phyloP scores from a whole-genome alignment of 257 asterid genomes.

The Hygrophila difformis region DNA sequence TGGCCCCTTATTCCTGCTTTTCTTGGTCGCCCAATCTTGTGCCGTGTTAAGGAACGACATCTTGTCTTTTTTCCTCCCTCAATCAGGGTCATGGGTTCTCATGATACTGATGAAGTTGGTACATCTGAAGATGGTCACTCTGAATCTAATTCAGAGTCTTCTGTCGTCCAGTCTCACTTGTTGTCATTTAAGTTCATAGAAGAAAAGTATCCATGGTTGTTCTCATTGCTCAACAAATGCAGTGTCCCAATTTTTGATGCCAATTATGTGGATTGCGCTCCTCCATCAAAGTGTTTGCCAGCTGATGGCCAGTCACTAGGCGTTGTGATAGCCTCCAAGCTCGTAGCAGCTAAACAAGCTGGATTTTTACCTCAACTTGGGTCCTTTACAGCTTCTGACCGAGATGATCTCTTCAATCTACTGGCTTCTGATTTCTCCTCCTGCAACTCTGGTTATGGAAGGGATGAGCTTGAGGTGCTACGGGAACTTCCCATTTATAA shows the following conservation, averaged over 20 bases:
- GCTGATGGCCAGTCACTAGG: conserved; percentile 63
- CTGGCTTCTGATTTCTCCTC: conserved; percentile 66
- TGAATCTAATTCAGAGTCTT: conserved; percentile 33
- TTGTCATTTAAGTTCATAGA: conserved; percentile 40
- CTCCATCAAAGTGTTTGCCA: conserved; percentile 62
- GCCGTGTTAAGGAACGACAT: conserved; percentile 74
- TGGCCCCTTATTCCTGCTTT: conserved; percentile 98
- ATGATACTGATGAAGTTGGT: conserved; percentile 28
- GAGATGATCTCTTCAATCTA: conserved; percentile 64
- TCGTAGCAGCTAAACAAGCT: conserved; percentile 78
- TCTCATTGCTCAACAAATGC: conserved; percentile 70
- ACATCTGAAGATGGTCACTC: conserved; percentile 34
- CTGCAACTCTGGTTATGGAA: conserved; percentile 45
- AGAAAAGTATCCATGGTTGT: conserved; percentile 76
- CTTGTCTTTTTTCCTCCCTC: conserved; percentile 74
- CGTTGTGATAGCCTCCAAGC: conserved; percentile 57
- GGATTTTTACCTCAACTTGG: conserved; percentile 64
- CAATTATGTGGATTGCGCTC: conserved; percentile 77
- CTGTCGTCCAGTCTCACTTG: conserved; percentile 30
- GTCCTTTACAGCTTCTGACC: conserved; percentile 45
- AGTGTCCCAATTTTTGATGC: conserved; percentile 75
- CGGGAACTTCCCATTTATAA: conserved; percentile 79
- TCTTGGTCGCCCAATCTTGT: conserved; percentile 90
- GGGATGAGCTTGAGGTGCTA: conserved; percentile 70
- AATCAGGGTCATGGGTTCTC: conserved; percentile 19